Base-by-base conservation (phyloP, 176 grass and related monocot species). In the Avena sativa region DNA sequence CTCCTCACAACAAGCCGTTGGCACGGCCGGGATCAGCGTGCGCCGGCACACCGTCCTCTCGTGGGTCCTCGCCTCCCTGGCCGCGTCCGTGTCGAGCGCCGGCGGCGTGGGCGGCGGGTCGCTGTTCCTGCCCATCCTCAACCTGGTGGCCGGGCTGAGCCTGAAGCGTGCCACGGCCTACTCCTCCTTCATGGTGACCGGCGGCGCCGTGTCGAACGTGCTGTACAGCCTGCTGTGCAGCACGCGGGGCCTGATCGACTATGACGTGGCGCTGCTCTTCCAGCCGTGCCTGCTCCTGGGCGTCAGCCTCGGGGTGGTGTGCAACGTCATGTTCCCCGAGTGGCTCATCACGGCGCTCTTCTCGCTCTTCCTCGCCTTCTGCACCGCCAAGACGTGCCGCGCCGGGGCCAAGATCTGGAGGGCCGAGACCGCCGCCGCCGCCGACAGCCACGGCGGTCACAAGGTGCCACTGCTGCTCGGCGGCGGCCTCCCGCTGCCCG, bases 341-440 rank as follows among this genome's bases (percentile, higher is more conserved):
- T 97, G 95, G 95, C 91, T 97, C 68, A 93, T 97, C 89, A 95
- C 91, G 20, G 87, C 19, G 65, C 66, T 93, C 53, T 97, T 97
- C 78, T 78, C 87, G 23, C 52, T 91, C 0, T 89, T 97, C 88
- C 93, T 97, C 44, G 91, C 89, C 21, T 89, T 28, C 78, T 93
- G 86, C 82, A 95, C 93, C 63, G 56, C 14, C 78, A 97, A 93
- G 91, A 97, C 93, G 30, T 81, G 83, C 59, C 78, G 88, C 55
- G 89, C 91, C 57, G 95, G 95, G 12, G 56, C 81, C 76, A 95
- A 80, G 85, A 87, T 94, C 73, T 97, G 92, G 95, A 80, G 87
- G 15, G 15, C 89, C 59, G 95, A 92, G 80, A 62, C 9, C 50
- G 85, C 17, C 20, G 52, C 23, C 17, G 52, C 12, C 72, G 6